Evolutionary conservation across 2,329 filamentous ascomycete genomes (phyloP).

Genomic region (Botrytis sinoallii): DNA sequence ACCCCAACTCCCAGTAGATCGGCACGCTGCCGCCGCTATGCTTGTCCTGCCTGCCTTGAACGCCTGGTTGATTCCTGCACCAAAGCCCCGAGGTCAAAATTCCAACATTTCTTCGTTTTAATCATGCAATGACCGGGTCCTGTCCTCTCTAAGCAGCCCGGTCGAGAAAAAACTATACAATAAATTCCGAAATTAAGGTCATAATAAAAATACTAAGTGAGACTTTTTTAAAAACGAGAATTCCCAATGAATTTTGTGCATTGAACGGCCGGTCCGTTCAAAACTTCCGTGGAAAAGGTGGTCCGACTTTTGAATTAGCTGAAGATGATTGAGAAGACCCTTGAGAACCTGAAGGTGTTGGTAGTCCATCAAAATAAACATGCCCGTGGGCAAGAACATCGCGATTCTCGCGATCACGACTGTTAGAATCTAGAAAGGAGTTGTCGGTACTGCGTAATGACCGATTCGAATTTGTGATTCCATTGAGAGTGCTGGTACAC

Average conservation of each 20-base stretch:
- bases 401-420: not conserved
- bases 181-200: not conserved
- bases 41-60: not conserved
- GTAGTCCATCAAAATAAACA: not conserved
- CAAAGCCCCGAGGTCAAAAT: not conserved
- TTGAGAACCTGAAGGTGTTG: not conserved
- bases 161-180: slow-evolving; percentile 1
- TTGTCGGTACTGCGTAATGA: not conserved
- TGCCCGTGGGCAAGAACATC: not conserved
- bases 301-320: not conserved
- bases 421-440: not conserved
- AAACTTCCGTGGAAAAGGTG: not conserved
- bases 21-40: not conserved
- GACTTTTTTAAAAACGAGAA: not conserved
- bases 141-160: not conserved
- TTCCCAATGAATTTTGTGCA: not conserved
- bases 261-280: not conserved
- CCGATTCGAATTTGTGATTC: not conserved
- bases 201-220: not conserved
- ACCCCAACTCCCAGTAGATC: not conserved
- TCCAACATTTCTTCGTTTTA: slow-evolving; percentile 1
- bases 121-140: not conserved
- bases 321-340: not conserved
- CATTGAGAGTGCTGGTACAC: not conserved
- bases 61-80: not conserved